Percentiles rank a stretch among this genome's conserved stretches.
Conservation (phyloP, 2,329 filamentous ascomycete genomes). For the Thelonectria blattea region DNA sequence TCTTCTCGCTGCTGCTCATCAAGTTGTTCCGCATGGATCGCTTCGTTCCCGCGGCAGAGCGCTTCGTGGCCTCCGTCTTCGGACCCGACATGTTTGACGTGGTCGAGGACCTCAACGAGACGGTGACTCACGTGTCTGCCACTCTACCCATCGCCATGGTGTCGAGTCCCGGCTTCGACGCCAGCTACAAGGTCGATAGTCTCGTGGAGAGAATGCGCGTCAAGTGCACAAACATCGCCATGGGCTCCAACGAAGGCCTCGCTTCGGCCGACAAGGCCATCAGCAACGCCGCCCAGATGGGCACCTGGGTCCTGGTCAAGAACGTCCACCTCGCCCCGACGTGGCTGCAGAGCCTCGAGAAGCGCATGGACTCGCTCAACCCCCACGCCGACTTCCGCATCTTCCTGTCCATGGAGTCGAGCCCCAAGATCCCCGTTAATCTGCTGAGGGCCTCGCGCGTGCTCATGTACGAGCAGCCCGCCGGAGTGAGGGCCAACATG, state of each 20-base stretch:
- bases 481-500: conserved; percentile 96
- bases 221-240: conserved; percentile 94
- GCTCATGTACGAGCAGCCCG: conserved; percentile 97
- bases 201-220: conserved; percentile 84
- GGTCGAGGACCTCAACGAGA: conserved; percentile 83
- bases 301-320: conserved; percentile 97
- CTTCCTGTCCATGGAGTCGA: conserved; percentile 98
- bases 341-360: conserved; percentile 97
- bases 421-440: conserved; percentile 95
- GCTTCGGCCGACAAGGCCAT: conserved; percentile 95
- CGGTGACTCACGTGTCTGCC: conserved; percentile 82
- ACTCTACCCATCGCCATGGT: conserved; percentile 88
- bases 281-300: conserved; percentile 86
- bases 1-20: conserved; percentile 85
- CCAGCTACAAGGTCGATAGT: conserved; percentile 97
- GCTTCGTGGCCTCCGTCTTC: conserved; percentile 88
- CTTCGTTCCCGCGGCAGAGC: conserved; percentile 90
- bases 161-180: conserved; percentile 95
- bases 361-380: conserved; percentile 93
- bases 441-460: conserved; percentile 90
- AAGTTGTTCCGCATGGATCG: conserved; percentile 96
- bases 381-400: conserved; percentile 91
- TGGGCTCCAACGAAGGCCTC: conserved; percentile 96
- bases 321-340: conserved; percentile 96
- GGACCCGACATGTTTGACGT: conserved; percentile 82